Conservation (phyloP, 345 rosid genomes). For the Melaleuca quinquenervia region DNA sequence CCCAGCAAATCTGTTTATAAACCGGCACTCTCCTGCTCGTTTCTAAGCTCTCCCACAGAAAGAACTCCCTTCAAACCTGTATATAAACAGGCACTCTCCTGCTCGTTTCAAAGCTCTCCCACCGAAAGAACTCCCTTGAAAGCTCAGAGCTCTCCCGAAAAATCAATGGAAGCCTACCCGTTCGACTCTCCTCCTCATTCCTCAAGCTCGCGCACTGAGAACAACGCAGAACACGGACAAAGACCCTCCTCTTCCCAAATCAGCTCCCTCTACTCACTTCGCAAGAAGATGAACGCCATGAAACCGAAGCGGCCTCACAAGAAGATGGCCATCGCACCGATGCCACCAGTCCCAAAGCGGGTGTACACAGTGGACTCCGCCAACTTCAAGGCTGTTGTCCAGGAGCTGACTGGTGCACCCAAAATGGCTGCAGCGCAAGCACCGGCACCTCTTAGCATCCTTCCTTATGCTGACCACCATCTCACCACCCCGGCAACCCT, state of each 20-base stretch:
- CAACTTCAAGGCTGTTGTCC: neutral
- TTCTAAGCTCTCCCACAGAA: neutral
- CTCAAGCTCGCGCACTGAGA: neutral
- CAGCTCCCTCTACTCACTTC: neutral
- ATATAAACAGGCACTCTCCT: neutral
- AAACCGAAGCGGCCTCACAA: neutral
- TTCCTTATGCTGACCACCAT: neutral
- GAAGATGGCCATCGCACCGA: neutral
- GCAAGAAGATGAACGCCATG: constrained; percentile 21
- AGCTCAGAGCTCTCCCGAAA: neutral
- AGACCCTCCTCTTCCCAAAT: constrained; percentile 9
- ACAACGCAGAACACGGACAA: neutral
- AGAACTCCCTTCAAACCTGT: neutral
- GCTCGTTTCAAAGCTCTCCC: neutral
- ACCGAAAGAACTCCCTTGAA: neutral
- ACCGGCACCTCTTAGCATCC: neutral
- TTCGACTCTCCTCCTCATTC: neutral
- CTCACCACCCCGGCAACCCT: neutral
- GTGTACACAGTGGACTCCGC: neutral
- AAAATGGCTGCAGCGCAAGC: neutral
- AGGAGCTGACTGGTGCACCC: neutral
- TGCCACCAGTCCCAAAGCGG: neutral
- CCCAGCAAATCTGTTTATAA: neutral
- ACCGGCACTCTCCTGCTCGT: neutral
- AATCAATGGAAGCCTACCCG: neutral